Evolutionary conservation across 495 filamentous ascomycete genomes (phyloP).

Genomic region (Aspergillus saccharolyticus): DNA sequence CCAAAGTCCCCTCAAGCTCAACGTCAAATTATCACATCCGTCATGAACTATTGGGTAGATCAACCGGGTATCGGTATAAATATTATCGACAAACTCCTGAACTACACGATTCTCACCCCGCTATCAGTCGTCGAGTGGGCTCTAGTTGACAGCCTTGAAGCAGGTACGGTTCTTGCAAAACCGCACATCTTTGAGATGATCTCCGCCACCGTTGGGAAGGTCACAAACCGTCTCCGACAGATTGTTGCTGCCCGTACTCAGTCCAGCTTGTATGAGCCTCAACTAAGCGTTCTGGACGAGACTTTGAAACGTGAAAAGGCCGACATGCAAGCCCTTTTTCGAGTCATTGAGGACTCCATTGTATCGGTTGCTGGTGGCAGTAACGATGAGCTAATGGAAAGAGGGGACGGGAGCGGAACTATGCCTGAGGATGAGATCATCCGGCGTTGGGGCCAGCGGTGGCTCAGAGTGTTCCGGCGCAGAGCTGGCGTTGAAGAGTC

Average conservation of each 20-base stretch:
- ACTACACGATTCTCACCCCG: conserved; percentile 90
- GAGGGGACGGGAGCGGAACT: conserved; percentile 38
- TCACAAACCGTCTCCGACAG: conserved; percentile 83
- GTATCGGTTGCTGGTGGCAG: conserved; percentile 65
- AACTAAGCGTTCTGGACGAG: conserved; percentile 58
- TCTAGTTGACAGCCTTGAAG: conserved; percentile 55
- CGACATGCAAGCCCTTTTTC: conserved; percentile 75
- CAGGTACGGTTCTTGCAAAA: conserved; percentile 64
- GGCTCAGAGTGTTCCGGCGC: conserved; percentile 78
- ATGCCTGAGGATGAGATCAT: conserved; percentile 57
- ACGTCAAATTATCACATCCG: conserved; percentile 81
- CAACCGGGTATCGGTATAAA: conserved; percentile 90
- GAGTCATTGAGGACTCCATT: conserved; percentile 73
- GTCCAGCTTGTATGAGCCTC: conserved; percentile 51
- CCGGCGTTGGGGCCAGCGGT: conserved; percentile 75
- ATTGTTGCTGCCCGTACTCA: conserved; percentile 60
- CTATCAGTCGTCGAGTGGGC: conserved; percentile 84
- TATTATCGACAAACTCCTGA: conserved; percentile 94
- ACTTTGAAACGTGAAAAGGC: conserved; percentile 59
- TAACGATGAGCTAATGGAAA: conserved; percentile 65
- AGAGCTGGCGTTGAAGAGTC: conserved; percentile 81
- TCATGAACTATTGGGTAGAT: conserved; percentile 88
- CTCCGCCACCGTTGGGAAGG: conserved; percentile 81
- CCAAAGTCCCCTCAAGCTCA: conserved; percentile 65
- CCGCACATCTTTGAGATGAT: conserved; percentile 85